phyloP scores from a whole-genome alignment of 2,329 filamentous ascomycete species.

The Polytolypa hystricis region DNA sequence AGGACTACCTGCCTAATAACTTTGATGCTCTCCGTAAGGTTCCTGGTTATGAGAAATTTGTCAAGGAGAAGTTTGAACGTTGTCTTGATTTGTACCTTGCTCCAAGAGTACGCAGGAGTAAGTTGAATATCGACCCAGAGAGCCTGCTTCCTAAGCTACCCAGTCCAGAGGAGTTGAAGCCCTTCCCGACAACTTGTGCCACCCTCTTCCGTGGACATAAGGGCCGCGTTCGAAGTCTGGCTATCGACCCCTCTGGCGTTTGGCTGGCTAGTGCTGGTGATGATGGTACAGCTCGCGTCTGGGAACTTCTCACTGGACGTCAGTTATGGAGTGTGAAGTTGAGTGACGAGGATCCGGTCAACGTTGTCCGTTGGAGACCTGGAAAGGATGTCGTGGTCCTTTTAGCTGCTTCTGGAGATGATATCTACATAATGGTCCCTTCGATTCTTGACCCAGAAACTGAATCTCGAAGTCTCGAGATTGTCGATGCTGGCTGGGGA shows the following conservation, averaged over 20 bases:
- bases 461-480: constrained; percentile 61
- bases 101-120: constrained; percentile 80
- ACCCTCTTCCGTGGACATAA: constrained; percentile 81
- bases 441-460: constrained; percentile 59
- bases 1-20: constrained; percentile 73
- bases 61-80: constrained; percentile 93
- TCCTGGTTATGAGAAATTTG: constrained; percentile 76
- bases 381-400: constrained; percentile 69
- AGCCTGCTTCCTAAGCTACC: constrained; percentile 88
- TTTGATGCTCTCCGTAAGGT: constrained; percentile 80
- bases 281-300: constrained; percentile 83
- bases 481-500: constrained; percentile 84
- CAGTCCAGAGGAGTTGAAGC: constrained; percentile 82
- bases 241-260: constrained; percentile 73
- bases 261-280: constrained; percentile 89
- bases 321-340: constrained; percentile 78
- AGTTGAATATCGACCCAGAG: constrained; percentile 91
- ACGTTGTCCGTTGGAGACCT: constrained; percentile 82
- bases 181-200: constrained; percentile 84
- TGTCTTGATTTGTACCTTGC: constrained; percentile 93
- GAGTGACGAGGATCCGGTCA: constrained; percentile 66
- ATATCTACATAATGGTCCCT: constrained; percentile 74
- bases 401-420: constrained; percentile 72
- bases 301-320: constrained; percentile 76
- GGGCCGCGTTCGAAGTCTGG: constrained; percentile 72